A percentile compares a stretch with the other conserved stretches of the same genome.
These are phyloP conservation scores for Trametes pubescens DNA, from an alignment of 1,284 basidiomycete species.

Conservation along the genomic window DNA sequence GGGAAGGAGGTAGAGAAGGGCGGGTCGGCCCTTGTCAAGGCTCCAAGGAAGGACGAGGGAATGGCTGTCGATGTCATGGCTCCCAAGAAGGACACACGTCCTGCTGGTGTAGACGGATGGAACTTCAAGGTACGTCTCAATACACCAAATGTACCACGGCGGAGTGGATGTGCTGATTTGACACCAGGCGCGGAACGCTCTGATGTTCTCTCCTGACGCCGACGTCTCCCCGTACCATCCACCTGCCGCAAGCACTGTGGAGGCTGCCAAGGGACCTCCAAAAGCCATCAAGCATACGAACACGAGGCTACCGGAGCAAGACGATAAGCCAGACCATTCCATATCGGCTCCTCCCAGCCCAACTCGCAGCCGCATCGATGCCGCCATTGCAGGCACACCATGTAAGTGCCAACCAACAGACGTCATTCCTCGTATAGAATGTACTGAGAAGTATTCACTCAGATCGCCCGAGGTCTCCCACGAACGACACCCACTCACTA, in stretches of 20 bases:
- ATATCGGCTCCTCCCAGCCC: conserved; percentile 82
- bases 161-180: conserved; percentile 16
- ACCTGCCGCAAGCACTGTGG: conserved; percentile 41
- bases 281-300: conserved; percentile 79
- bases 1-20: conserved; percentile 28
- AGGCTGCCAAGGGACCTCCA: conserved; percentile 57
- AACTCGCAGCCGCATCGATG: conserved; percentile 85
- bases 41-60: conserved; percentile 41
- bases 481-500: conserved; percentile 68
- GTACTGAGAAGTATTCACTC: conserved; percentile 23
- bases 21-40: conserved; percentile 30
- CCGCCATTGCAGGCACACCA: conserved; percentile 86
- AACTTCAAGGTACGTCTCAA: conserved; percentile 78
- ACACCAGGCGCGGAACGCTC: conserved; percentile 81
- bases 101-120: conserved; percentile 83
- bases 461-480: conserved; percentile 70
- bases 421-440: conserved; percentile 8
- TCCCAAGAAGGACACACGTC: conserved; percentile 72
- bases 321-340: conserved; percentile 52
- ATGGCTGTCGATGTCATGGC: conserved; percentile 73
- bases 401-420: conserved; percentile 53
- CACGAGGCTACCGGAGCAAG: conserved; percentile 81
- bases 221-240: conserved; percentile 82
- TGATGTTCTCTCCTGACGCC: conserved; percentile 94
- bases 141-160: neutral